These are phyloP conservation scores for Pseudocercospora macadamiae DNA, from an alignment of 2,329 filamentous ascomycete species.

Conservation along the genomic window DNA sequence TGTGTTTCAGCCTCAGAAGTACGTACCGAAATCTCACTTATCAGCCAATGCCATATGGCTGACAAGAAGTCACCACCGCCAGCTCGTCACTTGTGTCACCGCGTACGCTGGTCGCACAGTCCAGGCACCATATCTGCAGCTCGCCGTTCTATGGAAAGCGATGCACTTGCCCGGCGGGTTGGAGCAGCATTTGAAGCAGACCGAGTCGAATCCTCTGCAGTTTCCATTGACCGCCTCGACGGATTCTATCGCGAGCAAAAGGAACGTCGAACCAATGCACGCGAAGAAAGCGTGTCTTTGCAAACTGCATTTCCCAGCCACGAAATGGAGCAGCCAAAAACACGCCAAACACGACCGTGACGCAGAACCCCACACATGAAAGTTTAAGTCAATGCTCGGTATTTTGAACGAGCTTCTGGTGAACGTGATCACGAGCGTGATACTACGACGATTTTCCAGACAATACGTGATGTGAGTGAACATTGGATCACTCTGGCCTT, in stretches of 20 bases:
- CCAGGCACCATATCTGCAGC: not conserved
- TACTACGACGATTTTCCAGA: not conserved
- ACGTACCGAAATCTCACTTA: not conserved
- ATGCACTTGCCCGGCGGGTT: not conserved
- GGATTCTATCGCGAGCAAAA: not conserved
- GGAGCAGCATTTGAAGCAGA: not conserved
- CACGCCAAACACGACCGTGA: not conserved
- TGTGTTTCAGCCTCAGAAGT: not conserved
- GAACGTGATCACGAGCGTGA: not conserved
- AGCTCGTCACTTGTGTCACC: not conserved
- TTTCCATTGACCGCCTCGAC: not conserved
- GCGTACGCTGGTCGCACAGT: not conserved
- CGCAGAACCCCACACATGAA: slow-evolving; percentile 3
- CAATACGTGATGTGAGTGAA: not conserved
- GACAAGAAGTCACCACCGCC: not conserved
- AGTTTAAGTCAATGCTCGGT: slow-evolving; percentile 1
- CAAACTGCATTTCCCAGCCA: slow-evolving; percentile 2
- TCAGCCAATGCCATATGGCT: not conserved
- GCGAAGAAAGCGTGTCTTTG: not conserved
- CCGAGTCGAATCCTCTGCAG: not conserved
- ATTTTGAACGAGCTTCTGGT: not conserved
- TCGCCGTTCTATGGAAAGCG: not conserved
- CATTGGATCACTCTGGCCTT: not conserved
- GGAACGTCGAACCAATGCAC: not conserved
- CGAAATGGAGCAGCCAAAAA: slow-evolving; percentile 1